These are phyloP conservation scores for Phytophthora quininea DNA, from an alignment of 352 stramenopile species.

Conservation along the genomic window DNA sequence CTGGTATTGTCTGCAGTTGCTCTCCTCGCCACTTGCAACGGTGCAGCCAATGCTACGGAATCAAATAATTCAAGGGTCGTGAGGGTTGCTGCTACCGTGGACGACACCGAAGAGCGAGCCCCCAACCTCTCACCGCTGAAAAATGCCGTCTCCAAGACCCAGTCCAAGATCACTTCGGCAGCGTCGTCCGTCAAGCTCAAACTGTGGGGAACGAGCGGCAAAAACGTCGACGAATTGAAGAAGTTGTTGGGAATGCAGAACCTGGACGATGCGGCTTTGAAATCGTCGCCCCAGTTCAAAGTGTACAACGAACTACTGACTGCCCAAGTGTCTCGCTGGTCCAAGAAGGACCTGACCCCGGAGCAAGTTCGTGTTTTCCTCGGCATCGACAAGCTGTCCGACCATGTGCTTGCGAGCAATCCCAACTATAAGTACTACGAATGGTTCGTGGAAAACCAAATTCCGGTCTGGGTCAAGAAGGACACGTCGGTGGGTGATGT, in stretches of 20 bases:
- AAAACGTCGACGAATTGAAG: neutral
- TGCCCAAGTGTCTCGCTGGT: neutral
- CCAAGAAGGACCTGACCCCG: neutral
- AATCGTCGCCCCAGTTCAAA: neutral
- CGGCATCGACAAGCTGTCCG: neutral
- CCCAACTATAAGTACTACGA: neutral
- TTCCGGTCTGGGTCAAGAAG: neutral
- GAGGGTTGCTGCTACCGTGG: too few species aligned
- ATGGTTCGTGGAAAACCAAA: neutral
- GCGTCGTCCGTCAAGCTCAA: too few species aligned
- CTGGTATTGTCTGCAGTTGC: too few species aligned
- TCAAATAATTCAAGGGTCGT: too few species aligned
- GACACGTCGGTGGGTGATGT: neutral
- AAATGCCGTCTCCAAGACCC: too few species aligned
- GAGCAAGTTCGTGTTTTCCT: neutral
- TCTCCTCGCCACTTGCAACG: too few species aligned
- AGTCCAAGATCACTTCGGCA: too few species aligned
- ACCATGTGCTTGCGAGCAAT: neutral
- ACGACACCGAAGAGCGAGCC: too few species aligned
- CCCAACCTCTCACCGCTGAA: too few species aligned
- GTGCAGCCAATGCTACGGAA: too few species aligned
- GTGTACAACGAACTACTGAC: neutral
- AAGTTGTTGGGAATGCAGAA: neutral
- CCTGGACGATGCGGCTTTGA: neutral
- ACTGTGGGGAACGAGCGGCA: neutral